Conservation (phyloP, 2,329 filamentous ascomycete species). For the Laburnicola sp. region DNA sequence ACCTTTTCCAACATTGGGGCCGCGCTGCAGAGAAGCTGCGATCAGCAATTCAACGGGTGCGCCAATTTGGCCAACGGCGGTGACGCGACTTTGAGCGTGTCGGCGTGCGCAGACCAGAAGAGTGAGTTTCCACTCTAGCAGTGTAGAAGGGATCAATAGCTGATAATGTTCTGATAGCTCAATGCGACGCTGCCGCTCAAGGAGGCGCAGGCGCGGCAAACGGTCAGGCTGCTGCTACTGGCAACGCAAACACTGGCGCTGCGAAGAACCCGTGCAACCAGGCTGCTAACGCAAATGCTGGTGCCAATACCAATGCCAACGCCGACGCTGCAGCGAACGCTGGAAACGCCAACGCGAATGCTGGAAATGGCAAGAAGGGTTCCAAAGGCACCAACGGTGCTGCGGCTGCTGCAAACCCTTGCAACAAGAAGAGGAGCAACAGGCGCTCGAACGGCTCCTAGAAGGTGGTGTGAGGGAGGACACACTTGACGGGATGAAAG, state of each 20-base stretch:
- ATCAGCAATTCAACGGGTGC: constrained; percentile 66
- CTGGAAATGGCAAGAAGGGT: no score
- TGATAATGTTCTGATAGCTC: constrained; percentile 15
- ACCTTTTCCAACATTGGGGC: constrained; percentile 59
- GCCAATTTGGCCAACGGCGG: constrained; percentile 58
- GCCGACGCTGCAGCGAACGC: neutral
- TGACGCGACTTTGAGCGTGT: constrained; percentile 21
- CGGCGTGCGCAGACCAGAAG: constrained; percentile 24
- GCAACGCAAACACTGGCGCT: constrained; percentile 5
- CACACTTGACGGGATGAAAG: no score
- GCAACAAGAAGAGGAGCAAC: constrained; percentile 1
- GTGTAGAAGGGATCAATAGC: neutral
- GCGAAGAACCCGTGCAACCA: constrained; percentile 2
- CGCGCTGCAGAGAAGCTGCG: constrained; percentile 64
- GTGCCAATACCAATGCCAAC: neutral
- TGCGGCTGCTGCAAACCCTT: neutral
- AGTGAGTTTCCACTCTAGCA: constrained; percentile 15
- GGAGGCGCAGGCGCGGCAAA: neutral
- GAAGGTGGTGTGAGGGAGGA: no score
- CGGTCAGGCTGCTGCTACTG: neutral
- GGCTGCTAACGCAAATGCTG: neutral
- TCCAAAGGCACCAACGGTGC: neutral
- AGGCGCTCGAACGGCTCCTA: neutral
- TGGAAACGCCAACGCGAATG: neutral
- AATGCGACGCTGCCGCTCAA: constrained; percentile 17